phyloP scores from a whole-genome alignment of 2,329 filamentous ascomycete genomes.

The Alternaria tenuissima region DNA sequence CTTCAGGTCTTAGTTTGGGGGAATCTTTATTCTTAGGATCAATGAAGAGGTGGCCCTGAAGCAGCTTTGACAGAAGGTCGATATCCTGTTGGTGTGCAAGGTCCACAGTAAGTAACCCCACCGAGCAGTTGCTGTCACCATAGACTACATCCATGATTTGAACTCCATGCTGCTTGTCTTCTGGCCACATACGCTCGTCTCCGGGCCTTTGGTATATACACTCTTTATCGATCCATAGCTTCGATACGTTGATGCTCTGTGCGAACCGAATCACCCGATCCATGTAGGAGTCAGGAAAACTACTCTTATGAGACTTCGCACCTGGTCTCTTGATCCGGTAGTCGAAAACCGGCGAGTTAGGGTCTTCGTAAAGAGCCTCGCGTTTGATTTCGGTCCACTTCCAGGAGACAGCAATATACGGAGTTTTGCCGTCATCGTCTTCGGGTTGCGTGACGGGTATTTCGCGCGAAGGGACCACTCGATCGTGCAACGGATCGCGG shows the following conservation, averaged over 20 bases:
- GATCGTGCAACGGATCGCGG: not conserved
- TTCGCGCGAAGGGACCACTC: not conserved
- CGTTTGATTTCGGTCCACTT: conserved; percentile 13
- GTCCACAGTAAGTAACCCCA: conserved; percentile 23
- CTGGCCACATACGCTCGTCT: conserved; percentile 5
- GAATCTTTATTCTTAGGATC: not conserved
- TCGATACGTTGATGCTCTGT: conserved; percentile 9
- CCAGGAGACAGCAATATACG: conserved; percentile 32
- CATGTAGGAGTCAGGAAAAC: conserved; percentile 27
- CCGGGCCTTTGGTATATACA: conserved; percentile 28
- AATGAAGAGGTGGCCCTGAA: conserved; percentile 11
- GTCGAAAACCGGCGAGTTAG: conserved; percentile 5
- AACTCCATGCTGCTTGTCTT: conserved; percentile 19
- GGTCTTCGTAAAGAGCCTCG: not conserved
- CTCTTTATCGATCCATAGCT: conserved; percentile 31
- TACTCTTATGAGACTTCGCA: conserved; percentile 15
- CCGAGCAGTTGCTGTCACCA: conserved; percentile 12
- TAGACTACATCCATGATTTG: conserved; percentile 35
- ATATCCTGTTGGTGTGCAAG: conserved; percentile 20
- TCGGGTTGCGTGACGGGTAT: conserved; percentile 3
- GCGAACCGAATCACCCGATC: conserved; percentile 29
- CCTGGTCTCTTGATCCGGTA: conserved; percentile 18
- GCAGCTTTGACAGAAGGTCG: conserved; percentile 15
- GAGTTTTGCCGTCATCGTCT: conserved; percentile 1
- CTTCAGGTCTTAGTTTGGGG: not conserved